Base-by-base conservation (phyloP, 2,329 filamentous ascomycete species). In the Diaporthe citri region DNA sequence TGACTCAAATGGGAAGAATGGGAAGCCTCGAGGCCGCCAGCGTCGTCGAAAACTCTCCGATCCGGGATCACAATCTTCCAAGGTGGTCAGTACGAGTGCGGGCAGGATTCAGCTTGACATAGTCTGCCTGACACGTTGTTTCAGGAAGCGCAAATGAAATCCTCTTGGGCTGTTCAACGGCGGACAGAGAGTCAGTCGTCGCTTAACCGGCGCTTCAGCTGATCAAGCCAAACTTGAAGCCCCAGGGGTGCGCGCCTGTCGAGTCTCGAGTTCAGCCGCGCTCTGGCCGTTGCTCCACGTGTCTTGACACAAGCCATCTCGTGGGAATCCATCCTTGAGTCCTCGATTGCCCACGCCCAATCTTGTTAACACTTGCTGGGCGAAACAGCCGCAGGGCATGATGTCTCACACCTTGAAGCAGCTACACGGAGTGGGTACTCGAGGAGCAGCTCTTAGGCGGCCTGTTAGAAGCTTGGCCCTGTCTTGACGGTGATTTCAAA, bases 41-140 rank as follows among this genome's bases (percentile, higher is more conserved):
- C 28, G 34, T 41, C 20, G 22, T 62, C n/a, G n/a, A 62, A 59
- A 72, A 62, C 39, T 72, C 43, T 62, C 70, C 56, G 70, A 52
- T 22, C 25, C n/a, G 34, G 34, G 34, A 69, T 39, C 28, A 41
- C 48, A 34, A 36, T 22, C 34, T 20, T 22, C 43, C 43, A 48
- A 48, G 17, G 17, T 48, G 39, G 34, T 51, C 34, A 34, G 64
- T 28, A 28, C 22, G 15, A 22, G 31, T 25, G 22, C 64, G 36
- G 22, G 20, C 67, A 46, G 31, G 17, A 41, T 8, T 46, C 52
- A n/a, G 52, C 28, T 13, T 51, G 39, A 71, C 51, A 48, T 34
- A 48, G 41, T 20, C 20, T 55, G 41, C 67, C 52, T 71, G 46
- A 57, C 25, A 34, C 55, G 36, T 8, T 34, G 67, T 71, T 71